Evolutionary conservation across 345 rosid species (phyloP).

Genomic region (Arabidopsis suecica): DNA sequence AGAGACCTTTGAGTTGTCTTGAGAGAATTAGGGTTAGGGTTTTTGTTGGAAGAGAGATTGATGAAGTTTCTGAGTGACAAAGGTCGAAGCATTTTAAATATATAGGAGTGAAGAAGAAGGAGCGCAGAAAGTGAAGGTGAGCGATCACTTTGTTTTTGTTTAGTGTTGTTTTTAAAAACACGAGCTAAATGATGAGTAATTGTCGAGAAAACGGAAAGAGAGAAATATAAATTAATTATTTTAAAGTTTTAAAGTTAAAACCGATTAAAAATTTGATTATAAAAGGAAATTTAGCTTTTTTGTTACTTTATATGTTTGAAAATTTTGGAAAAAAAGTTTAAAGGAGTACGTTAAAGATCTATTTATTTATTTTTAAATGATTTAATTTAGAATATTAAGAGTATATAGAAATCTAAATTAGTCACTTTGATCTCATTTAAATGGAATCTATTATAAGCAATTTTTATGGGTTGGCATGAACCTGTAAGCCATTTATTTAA

Average conservation of each 20-base stretch:
- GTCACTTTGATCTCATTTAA: background rate
- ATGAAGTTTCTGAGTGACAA: slow-evolving; percentile 18
- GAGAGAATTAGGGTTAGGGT: background rate
- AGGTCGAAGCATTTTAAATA: slow-evolving; percentile 30
- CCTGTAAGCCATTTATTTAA: slow-evolving; percentile 20
- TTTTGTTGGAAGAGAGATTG: slow-evolving; percentile 29
- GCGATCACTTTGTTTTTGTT: slow-evolving; percentile 13
- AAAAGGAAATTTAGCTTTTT: background rate
- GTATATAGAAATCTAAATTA: background rate
- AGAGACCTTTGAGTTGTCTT: slow-evolving; percentile 20
- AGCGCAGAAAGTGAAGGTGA: slow-evolving; percentile 37
- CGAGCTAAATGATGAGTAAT: slow-evolving; percentile 42
- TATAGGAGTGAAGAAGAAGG: slow-evolving; percentile 23
- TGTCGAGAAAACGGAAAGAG: slow-evolving; percentile 29
- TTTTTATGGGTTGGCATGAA: slow-evolving; percentile 24
- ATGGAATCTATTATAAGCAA: slow-evolving; percentile 2
- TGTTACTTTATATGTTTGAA: slow-evolving; percentile 1
- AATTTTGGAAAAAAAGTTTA: background rate
- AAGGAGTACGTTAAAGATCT: background rate
- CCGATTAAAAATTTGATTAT: slow-evolving; percentile 23
- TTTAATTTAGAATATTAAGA: background rate
- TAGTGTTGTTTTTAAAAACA: slow-evolving; percentile 13
- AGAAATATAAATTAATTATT: background rate
- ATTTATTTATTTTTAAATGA: background rate
- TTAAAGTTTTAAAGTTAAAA: background rate